Evolutionary conservation across 1,139 yeast genomes (phyloP).

Genomic region (Fermentozyma sake): DNA sequence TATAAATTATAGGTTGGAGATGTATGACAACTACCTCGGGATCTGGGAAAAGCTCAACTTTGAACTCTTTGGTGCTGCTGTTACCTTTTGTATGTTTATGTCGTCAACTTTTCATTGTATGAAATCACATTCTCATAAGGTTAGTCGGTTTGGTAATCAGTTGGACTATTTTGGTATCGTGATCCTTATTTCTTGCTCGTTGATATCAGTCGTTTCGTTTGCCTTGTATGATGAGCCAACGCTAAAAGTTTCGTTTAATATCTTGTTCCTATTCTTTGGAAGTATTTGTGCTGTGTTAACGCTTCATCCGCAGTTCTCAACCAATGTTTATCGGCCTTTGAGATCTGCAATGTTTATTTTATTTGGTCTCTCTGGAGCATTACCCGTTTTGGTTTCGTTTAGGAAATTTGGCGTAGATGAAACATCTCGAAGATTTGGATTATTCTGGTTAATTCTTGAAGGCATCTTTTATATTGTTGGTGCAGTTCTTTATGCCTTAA

Average conservation of each 20-base stretch:
- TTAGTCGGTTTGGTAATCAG: constrained; percentile 67
- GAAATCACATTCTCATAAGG: constrained; percentile 65
- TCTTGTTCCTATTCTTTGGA: constrained; percentile 54
- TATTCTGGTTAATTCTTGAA: constrained; percentile 62
- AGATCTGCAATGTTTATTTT: constrained; percentile 75
- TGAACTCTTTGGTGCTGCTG: constrained; percentile 37
- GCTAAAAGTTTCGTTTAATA: constrained; percentile 41
- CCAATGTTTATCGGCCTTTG: constrained; percentile 68
- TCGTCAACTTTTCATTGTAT: constrained; percentile 76
- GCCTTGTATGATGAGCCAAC: constrained; percentile 52
- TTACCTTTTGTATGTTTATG: constrained; percentile 58
- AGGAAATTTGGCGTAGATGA: constrained; percentile 29
- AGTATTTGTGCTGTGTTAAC: constrained; percentile 60
- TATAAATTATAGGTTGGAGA: constrained; percentile 26
- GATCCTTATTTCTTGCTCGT: constrained; percentile 67
- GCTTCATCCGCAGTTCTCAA: constrained; percentile 59
- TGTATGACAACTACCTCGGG: constrained; percentile 41
- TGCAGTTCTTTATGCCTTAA: constrained; percentile 70
- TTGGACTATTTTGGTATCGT: constrained; percentile 87
- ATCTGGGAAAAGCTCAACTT: constrained; percentile 37
- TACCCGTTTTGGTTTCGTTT: constrained; percentile 61
- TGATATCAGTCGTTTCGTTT: constrained; percentile 66
- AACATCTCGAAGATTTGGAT: constrained; percentile 48
- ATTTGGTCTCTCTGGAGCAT: constrained; percentile 74
- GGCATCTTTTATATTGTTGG: constrained; percentile 75